Evolutionary conservation across 345 rosid species (phyloP).

Genomic region (Salix viminalis): DNA sequence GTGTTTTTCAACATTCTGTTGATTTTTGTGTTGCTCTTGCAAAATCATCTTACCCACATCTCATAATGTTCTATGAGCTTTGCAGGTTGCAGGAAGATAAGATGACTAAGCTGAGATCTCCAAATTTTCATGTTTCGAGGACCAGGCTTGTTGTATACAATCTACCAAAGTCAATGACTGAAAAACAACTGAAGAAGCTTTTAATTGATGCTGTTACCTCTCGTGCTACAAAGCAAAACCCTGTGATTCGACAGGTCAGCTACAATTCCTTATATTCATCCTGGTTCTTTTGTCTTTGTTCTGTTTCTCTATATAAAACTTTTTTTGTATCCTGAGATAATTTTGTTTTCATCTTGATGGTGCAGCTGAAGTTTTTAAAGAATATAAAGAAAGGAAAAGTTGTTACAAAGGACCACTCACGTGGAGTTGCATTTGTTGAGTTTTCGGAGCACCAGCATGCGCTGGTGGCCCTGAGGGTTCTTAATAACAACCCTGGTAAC

Average conservation of each 20-base stretch:
- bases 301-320: background rate
- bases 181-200: slow-evolving; percentile 58
- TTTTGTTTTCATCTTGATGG: background rate
- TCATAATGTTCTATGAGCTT: slow-evolving; percentile 4
- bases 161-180: slow-evolving; percentile 75
- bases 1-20: background rate
- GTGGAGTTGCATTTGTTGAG: slow-evolving; percentile 87
- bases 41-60: background rate
- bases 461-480: slow-evolving; percentile 86
- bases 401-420: slow-evolving; percentile 60
- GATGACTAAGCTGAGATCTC: slow-evolving; percentile 82
- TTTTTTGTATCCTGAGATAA: background rate
- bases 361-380: slow-evolving; percentile 74
- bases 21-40: background rate
- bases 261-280: background rate
- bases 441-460: slow-evolving; percentile 84
- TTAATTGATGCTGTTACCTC: slow-evolving; percentile 70
- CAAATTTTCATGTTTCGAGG: slow-evolving; percentile 83
- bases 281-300: background rate
- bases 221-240: slow-evolving; percentile 89
- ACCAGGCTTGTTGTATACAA: slow-evolving; percentile 78
- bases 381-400: slow-evolving; percentile 60
- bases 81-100: slow-evolving; percentile 82
- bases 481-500: slow-evolving; percentile 86
- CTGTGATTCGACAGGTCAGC: slow-evolving; percentile 74